Conservation (phyloP, 352 stramenopile species). For the Pythium inflatum region DNA sequence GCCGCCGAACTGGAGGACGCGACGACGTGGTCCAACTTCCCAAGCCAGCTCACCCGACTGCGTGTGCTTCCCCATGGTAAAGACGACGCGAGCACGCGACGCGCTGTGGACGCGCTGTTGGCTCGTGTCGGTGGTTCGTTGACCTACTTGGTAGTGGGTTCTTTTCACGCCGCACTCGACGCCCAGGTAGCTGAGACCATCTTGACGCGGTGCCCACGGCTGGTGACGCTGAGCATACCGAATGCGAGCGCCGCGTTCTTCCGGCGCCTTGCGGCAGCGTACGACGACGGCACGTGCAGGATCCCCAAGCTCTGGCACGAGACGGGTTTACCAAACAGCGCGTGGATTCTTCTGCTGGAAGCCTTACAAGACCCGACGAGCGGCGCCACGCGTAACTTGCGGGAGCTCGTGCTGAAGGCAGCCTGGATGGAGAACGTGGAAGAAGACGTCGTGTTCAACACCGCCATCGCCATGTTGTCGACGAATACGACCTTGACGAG, state of each 20-base stretch:
- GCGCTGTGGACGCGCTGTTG: slow-evolving; percentile 13
- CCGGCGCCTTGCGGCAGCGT: not conserved
- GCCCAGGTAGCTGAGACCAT: not conserved
- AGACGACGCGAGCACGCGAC: not conserved
- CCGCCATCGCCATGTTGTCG: not conserved
- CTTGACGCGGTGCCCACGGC: not conserved
- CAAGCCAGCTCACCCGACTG: slow-evolving; percentile 9
- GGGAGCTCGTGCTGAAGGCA: not conserved
- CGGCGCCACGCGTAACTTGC: slow-evolving; percentile 2
- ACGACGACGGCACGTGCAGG: not conserved
- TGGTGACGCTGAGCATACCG: not conserved
- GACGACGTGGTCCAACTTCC: slow-evolving; percentile 1
- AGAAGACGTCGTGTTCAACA: not conserved
- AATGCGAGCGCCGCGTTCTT: not conserved
- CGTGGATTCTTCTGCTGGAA: not conserved
- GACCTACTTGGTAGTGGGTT: not conserved
- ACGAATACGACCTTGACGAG: not conserved
- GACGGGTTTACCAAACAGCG: not conserved
- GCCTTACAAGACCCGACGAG: not conserved
- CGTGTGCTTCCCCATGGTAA: not conserved
- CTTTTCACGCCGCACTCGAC: not conserved
- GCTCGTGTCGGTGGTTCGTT: slow-evolving; percentile 7
- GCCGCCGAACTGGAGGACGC: not conserved
- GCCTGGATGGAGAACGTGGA: not conserved
- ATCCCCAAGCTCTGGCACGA: not conserved